phyloP scores from a whole-genome alignment of 2,329 filamentous ascomycete genomes.

The Fusarium irregulare region DNA sequence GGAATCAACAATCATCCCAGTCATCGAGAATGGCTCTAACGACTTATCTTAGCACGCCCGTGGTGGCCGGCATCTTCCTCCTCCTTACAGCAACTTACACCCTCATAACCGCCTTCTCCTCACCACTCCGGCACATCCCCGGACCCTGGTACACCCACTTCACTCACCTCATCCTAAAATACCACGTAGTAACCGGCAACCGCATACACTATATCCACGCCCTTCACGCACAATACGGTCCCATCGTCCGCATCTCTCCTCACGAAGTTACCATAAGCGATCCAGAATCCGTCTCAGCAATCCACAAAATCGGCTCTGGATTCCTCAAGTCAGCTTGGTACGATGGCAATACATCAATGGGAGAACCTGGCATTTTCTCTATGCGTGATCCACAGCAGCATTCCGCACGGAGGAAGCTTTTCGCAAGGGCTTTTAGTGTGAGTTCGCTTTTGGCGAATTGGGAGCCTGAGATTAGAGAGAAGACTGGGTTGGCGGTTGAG shows the following conservation, averaged over 20 bases:
- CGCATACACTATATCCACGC: slow-evolving; percentile 23
- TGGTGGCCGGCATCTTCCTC: background rate
- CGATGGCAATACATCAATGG: background rate
- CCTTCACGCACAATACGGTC: background rate
- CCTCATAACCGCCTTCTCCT: background rate
- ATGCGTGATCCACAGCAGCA: slow-evolving; percentile 29
- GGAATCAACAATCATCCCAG: no score
- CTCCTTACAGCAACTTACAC: accelerated
- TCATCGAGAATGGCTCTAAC: no score
- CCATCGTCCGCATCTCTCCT: background rate
- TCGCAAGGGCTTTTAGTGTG: slow-evolving; percentile 25
- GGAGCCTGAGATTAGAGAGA: slow-evolving; percentile 13
- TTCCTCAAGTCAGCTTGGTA: slow-evolving; percentile 33
- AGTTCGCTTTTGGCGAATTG: slow-evolving; percentile 9
- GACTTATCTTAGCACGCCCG: background rate
- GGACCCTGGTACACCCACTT: slow-evolving; percentile 25
- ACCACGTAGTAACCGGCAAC: background rate
- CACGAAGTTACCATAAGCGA: slow-evolving; percentile 16
- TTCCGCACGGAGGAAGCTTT: slow-evolving; percentile 7
- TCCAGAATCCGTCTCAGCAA: slow-evolving; percentile 5
- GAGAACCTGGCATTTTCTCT: slow-evolving; percentile 9
- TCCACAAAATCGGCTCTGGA: slow-evolving; percentile 30
- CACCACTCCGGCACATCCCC: background rate
- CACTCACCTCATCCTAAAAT: slow-evolving; percentile 15
- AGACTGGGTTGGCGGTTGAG: background rate